Evolutionary conservation across 306 rosid genomes (phyloP), one percentile per base, ranked within the genome.

Genomic region (Rosa persica): DNA sequence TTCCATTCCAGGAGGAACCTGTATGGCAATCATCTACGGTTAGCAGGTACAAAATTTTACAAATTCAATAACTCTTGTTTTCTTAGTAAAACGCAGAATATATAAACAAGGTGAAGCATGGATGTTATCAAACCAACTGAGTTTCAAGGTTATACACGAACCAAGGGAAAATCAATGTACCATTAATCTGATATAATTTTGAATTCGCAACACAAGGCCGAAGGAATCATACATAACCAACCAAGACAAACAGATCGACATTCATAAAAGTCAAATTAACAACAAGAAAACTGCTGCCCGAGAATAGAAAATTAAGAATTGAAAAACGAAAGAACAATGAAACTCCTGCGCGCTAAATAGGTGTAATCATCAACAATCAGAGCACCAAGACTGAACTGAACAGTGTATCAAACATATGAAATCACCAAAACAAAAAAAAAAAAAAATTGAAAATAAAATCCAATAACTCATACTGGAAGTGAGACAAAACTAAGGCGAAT

Each of bases 1-100:
- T 75, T 88, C 98, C 80, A 85, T 79, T 15, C 43, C 91, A 39
- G 82, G 87, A 81, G 83, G 85, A 81, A 78, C 88, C 95, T 91
- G 72, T 27, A 82, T 76, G 62, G 43, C 79, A 57, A 67, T 12
- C n/a, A 13, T 75, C n/a, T 20, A 44, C 7, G 12, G 15, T 75
- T 27, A 46, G 34, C 5, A 74, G 1, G 19, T 60, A 16, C 38
- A 1, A 0, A 40, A 22, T 7, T 40, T 36, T 6, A 38, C 47
- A 74, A 57, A 23, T 20, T 54, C 66, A 10, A 16, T 4, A 6
- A 44, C 17, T 20, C 22, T 1, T 12, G n/a, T 34, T 39, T 57
- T 46, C 52, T 60, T 30, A 20, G 19, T 17, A 17, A 42, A 42
- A 9, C 48, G 43, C 48, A 43, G 58, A 52, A 27, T 27, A 19